Evolutionary conservation across 768 basidiomycete species (phyloP).

Genomic region (Kwoniella dejecticola): DNA sequence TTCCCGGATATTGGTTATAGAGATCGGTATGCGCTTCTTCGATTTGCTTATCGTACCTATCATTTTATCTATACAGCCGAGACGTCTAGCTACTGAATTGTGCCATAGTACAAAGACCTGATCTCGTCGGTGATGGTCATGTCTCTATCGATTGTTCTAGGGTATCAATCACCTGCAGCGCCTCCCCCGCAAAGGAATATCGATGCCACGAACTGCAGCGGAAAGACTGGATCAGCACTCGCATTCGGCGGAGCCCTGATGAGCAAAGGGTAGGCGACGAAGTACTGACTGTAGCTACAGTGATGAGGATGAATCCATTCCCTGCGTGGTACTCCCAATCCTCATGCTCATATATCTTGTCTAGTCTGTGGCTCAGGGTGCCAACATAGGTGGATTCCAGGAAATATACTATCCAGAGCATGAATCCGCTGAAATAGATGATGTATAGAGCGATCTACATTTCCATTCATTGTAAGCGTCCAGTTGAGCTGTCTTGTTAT

Average conservation of each 20-base stretch:
- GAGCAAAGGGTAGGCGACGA: neutral
- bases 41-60: too few species aligned
- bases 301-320: neutral
- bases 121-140: too few species aligned
- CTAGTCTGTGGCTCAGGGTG: constrained; percentile 1
- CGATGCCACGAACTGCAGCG: neutral
- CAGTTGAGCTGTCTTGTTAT: too few species aligned
- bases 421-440: neutral
- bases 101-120: too few species aligned
- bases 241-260: too few species aligned
- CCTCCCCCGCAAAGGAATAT: constrained; percentile 1
- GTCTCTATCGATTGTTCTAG: too few species aligned
- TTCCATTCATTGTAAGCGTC: too few species aligned
- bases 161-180: neutral
- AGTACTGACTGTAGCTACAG: neutral
- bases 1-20: too few species aligned
- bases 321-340: constrained; percentile 2
- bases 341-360: neutral
- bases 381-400: constrained; percentile 9
- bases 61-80: too few species aligned
- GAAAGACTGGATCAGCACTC: too few species aligned
- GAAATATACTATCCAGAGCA: constrained; percentile 13
- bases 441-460: constrained; percentile 1
- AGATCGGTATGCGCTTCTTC: too few species aligned
- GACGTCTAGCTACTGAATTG: too few species aligned